A percentile compares a stretch with the other conserved stretches of the same genome.
These are phyloP conservation scores for Ophiobolus disseminans DNA, from an alignment of 2,329 filamentous ascomycete species.

Conservation along the genomic window DNA sequence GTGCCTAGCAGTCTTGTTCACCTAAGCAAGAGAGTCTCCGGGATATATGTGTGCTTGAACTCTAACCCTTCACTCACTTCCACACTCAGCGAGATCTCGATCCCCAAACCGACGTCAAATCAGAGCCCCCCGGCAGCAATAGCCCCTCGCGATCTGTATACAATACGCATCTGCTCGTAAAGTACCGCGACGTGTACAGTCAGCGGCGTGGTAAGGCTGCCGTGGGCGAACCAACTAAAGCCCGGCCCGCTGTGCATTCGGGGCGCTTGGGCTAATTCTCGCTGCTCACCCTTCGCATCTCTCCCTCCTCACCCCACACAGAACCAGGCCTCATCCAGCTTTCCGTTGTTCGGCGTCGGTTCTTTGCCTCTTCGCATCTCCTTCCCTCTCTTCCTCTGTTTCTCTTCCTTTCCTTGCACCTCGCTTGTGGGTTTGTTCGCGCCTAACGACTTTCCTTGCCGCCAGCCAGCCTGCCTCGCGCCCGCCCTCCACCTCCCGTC, in stretches of 20 bases:
- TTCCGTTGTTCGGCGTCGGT: slow-evolving; percentile 47
- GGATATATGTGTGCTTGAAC: no score
- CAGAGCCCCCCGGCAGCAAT: neutral
- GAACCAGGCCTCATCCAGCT: slow-evolving; percentile 30
- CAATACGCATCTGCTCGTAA: slow-evolving; percentile 1
- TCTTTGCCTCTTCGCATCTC: slow-evolving; percentile 42
- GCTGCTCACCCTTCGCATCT: slow-evolving; percentile 34
- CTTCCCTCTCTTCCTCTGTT: slow-evolving; percentile 46
- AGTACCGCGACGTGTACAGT: neutral
- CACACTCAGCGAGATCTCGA: neutral
- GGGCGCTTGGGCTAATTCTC: slow-evolving; percentile 36
- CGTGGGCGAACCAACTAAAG: slow-evolving; percentile 8
- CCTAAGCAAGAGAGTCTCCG: no score
- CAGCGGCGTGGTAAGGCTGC: slow-evolving; percentile 14
- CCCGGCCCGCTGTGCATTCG: slow-evolving; percentile 17
- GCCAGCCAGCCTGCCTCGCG: slow-evolving; percentile 31
- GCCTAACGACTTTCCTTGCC: slow-evolving; percentile 40
- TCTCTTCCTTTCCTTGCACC: slow-evolving; percentile 47
- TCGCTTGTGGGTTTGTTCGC: slow-evolving; percentile 36
- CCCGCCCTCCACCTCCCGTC: slow-evolving; percentile 16
- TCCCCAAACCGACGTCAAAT: neutral
- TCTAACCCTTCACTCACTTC: no score
- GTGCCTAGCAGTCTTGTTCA: no score
- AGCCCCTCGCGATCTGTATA: slow-evolving; percentile 6
- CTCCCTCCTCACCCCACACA: slow-evolving; percentile 47